Evolutionary conservation across 2,329 filamentous ascomycete genomes (phyloP).

Genomic region (Alternaria longipes): DNA sequence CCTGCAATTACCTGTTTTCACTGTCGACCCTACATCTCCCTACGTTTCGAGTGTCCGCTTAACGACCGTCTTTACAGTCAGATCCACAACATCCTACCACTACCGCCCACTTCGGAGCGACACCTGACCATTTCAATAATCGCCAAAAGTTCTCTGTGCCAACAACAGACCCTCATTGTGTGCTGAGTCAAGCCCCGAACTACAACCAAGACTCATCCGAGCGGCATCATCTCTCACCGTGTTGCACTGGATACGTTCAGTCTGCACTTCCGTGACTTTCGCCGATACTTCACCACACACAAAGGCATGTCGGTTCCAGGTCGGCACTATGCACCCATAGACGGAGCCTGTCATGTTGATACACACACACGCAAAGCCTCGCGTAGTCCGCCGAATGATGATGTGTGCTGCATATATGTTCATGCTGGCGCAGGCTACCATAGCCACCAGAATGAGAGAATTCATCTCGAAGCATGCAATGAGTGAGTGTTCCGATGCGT

Average conservation of each 20-base stretch:
- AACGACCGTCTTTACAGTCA: slow-evolving; percentile 5
- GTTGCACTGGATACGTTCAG: slow-evolving; percentile 32
- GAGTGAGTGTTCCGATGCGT: slow-evolving; percentile 68
- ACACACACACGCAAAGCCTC: slow-evolving; percentile 50
- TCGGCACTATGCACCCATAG: slow-evolving; percentile 28
- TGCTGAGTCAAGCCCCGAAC: not conserved
- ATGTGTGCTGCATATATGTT: slow-evolving; percentile 83
- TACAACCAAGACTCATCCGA: not conserved
- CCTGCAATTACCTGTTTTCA: slow-evolving; percentile 14
- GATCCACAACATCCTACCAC: not conserved
- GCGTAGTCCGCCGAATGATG: slow-evolving; percentile 51
- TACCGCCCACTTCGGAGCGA: not conserved
- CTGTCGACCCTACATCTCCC: slow-evolving; percentile 15
- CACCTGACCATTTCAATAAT: not conserved
- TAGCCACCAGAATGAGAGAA: slow-evolving; percentile 82
- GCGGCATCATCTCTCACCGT: not conserved
- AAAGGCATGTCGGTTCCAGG: slow-evolving; percentile 39
- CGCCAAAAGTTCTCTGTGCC: not conserved
- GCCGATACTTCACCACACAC: slow-evolving; percentile 35
- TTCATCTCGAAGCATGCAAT: slow-evolving; percentile 86
- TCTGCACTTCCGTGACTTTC: slow-evolving; percentile 35
- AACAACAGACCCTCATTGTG: not conserved
- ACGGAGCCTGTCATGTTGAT: slow-evolving; percentile 35
- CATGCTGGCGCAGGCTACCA: slow-evolving; percentile 97
- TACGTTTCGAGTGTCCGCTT: slow-evolving; percentile 15